Percentiles rank a stretch among this genome's conserved stretches.
Evolutionary conservation across 768 basidiomycete genomes (phyloP).

Genomic region (Boletus edulis): DNA sequence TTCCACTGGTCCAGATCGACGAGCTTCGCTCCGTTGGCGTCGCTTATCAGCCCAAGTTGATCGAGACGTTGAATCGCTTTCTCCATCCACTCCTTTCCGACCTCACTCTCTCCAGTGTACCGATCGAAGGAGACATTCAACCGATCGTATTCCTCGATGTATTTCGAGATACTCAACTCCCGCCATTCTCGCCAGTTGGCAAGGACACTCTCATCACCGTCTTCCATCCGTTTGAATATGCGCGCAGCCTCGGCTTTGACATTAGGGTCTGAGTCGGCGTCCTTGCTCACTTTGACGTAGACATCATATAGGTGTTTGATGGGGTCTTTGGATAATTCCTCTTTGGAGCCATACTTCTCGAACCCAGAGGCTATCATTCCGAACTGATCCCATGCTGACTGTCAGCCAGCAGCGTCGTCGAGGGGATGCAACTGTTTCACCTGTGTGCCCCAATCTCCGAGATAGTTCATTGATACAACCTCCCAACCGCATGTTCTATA

Average conservation of each 20-base stretch:
- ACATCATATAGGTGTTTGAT: constrained; percentile 95
- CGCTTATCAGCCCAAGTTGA: constrained; percentile 65
- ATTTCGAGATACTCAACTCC: constrained; percentile 84
- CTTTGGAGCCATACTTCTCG: constrained; percentile 86
- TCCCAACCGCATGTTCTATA: constrained; percentile 94
- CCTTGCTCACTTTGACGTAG: constrained; percentile 92
- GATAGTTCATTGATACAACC: constrained; percentile 88
- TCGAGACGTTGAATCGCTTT: constrained; percentile 66
- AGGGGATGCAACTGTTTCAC: constrained; percentile 37
- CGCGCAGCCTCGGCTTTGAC: constrained; percentile 76
- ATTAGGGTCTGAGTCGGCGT: constrained; percentile 67
- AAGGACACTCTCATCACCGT: constrained; percentile 82
- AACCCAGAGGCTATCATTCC: constrained; percentile 90
- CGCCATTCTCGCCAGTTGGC: constrained; percentile 94
- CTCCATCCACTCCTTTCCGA: constrained; percentile 70
- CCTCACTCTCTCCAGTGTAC: constrained; percentile 87
- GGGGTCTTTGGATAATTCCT: constrained; percentile 78
- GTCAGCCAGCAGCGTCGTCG: neutral
- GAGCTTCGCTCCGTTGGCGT: constrained; percentile 78
- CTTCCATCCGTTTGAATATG: constrained; percentile 95
- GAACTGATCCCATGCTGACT: constrained; percentile 44
- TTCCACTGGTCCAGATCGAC: constrained; percentile 90
- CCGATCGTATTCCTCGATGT: constrained; percentile 81
- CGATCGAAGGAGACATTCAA: constrained; percentile 90
- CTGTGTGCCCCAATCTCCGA: constrained; percentile 99